Percentiles rank a stretch among this genome's conserved stretches.
phyloP scores from a whole-genome alignment of 2,329 filamentous ascomycete genomes.

The Fusarium veterinarium region DNA sequence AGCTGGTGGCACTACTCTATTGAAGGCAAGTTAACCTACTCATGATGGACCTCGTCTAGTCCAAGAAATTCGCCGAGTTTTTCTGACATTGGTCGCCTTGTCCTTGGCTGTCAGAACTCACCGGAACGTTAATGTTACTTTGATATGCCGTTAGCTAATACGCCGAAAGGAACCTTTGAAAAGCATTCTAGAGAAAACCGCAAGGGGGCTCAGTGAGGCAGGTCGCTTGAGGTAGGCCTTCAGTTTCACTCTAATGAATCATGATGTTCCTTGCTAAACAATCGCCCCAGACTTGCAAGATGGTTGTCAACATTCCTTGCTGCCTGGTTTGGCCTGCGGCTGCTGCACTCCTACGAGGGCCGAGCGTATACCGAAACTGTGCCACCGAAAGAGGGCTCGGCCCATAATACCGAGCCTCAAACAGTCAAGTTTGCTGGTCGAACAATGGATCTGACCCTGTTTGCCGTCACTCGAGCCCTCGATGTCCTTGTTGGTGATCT shows the following conservation, averaged over 20 bases:
- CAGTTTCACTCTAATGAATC: background rate
- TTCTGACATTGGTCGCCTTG: background rate
- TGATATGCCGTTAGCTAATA: constrained; percentile 24
- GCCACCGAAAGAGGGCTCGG: constrained; percentile 45
- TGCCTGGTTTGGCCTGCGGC: constrained; percentile 66
- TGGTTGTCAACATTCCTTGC: constrained; percentile 70
- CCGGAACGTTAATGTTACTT: background rate
- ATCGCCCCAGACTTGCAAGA: constrained; percentile 60
- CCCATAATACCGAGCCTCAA: constrained; percentile 43
- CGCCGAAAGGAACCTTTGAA: constrained; percentile 45
- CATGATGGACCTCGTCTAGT: background rate
- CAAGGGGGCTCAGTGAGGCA: constrained; percentile 39
- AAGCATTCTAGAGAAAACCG: constrained; percentile 44
- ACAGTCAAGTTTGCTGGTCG: constrained; percentile 67
- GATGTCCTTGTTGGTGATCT: constrained; percentile 76
- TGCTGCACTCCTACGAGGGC: constrained; percentile 68
- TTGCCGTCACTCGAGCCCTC: constrained; percentile 76
- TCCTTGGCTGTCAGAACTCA: background rate
- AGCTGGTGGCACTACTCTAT: constrained; percentile 69
- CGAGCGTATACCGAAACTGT: constrained; percentile 56
- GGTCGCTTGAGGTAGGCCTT: constrained; percentile 44
- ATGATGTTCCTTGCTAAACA: constrained; percentile 20
- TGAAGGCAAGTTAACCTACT: constrained; percentile 60
- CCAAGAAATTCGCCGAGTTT: background rate
- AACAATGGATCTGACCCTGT: constrained; percentile 86